Evolutionary conservation across 495 filamentous ascomycete genomes (phyloP), one percentile per base, ranked within the genome.

Genomic region (Podospora didyma): DNA sequence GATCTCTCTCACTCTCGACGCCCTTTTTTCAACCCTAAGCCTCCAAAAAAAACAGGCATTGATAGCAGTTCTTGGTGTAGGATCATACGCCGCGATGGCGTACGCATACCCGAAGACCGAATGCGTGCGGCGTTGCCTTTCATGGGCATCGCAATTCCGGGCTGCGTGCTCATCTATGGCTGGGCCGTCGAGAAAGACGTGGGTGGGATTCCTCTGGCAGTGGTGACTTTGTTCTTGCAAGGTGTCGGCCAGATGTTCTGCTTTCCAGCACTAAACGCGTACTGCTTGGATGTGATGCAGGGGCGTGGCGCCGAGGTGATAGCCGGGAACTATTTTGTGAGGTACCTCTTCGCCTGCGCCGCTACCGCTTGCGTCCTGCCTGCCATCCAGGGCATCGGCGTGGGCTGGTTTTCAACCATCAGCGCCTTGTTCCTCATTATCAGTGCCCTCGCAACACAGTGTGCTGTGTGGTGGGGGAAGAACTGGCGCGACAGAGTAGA

Each of bases 261-360:
- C 71, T 89, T 89, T 63, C 86, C 87, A 10, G 80, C 76, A 51
- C 63, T 90, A 23, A 90, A 90, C 66, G 89, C 87, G 0, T 89
- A 89, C 65, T 89, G 85, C 60, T 71, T 89, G 3, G 87, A 91
- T 63, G 86, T 89, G 12, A 88, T 89, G 86, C 84, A 83, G 44
- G 71, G 73, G 7, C 70, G 79, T 19, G 81, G 82, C 45, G 80
- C 84, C 0, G 86, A 89, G 64, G 85, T 91, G 6, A 81, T 89
- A 54, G 85, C 87, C 0, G 87, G 85, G 0, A 90, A 89, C 65
- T 91, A 88, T 64, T 81, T 88, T 68, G 73, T 86, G 31, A 76
- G 86, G 11, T 90, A 89, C 65, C 63, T 87, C 6, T 85, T 89
- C 63, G 87, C 81, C 0, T 87, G 86, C 3, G 59, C 81, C 34